Evolutionary conservation across 2,329 filamentous ascomycete genomes (phyloP).

Genomic region (Colletotrichum kahawae): DNA sequence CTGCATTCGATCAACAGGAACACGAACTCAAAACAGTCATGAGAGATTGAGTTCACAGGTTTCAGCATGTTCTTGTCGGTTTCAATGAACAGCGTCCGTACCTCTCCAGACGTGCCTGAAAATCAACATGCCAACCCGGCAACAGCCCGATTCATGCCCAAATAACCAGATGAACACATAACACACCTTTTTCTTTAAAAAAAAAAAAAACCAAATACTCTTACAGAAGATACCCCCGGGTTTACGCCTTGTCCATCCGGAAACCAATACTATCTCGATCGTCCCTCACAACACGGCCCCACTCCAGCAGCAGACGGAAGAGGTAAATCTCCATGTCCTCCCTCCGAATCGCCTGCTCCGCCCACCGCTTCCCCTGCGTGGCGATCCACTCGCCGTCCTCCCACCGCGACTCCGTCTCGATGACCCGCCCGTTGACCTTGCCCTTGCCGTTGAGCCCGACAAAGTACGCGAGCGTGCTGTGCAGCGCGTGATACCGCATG

Average conservation of each 20-base stretch:
- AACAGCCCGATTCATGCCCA: neutral
- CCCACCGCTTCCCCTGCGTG: constrained; percentile 69
- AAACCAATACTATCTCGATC: constrained; percentile 51
- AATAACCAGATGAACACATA: neutral
- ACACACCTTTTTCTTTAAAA: neutral
- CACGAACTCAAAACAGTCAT: neutral
- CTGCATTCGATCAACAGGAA: neutral
- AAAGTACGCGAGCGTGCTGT: constrained; percentile 78
- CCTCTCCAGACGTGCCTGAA: neutral
- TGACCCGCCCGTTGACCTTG: constrained; percentile 47
- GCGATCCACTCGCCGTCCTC: constrained; percentile 70
- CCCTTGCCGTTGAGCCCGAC: constrained; percentile 56
- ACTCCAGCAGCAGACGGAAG: constrained; percentile 79
- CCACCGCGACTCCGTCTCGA: constrained; percentile 52
- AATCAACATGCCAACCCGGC: neutral
- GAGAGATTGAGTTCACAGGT: neutral
- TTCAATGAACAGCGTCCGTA: accelerated
- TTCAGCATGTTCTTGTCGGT: neutral
- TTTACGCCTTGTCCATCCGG: constrained; percentile 12
- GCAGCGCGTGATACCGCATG: constrained; percentile 73
- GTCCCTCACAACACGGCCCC: constrained; percentile 73
- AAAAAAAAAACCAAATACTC: neutral
- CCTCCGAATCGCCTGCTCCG: constrained; percentile 63
- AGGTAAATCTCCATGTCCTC: constrained; percentile 84
- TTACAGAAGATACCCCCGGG: neutral